A percentile compares a stretch with the other conserved stretches of the same genome.
These are phyloP conservation scores for Paraphaeosphaeria sporulosa DNA, from an alignment of 2,329 filamentous ascomycete species.

Conservation along the genomic window DNA sequence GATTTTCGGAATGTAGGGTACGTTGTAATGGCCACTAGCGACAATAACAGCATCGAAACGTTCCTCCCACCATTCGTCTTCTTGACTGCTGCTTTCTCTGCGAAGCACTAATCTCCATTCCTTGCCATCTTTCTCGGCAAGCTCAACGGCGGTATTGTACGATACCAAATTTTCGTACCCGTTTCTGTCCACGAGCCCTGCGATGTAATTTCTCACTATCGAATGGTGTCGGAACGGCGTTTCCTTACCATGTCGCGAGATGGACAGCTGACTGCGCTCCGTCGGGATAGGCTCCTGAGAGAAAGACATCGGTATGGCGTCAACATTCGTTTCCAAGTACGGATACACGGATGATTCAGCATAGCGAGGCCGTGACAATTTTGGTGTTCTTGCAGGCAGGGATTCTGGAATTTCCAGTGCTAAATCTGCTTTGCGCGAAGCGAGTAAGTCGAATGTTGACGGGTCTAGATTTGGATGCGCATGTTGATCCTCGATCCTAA, in stretches of 20 bases:
- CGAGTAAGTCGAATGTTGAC: conserved; percentile 26
- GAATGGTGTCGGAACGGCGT: conserved; percentile 70
- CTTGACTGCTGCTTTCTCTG: conserved; percentile 37
- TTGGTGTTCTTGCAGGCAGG: conserved; percentile 29
- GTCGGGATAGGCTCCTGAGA: conserved; percentile 63
- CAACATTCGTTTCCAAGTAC: conserved; percentile 71
- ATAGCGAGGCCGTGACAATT: conserved; percentile 26
- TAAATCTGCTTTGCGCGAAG: conserved; percentile 29
- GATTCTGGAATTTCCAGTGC: conserved; percentile 25
- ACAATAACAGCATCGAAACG: conserved; percentile 68
- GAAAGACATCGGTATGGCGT: conserved; percentile 66
- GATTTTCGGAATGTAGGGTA: conserved; percentile 64
- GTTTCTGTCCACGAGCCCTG: conserved; percentile 59
- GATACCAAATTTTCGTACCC: conserved; percentile 62
- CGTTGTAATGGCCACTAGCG: conserved; percentile 67
- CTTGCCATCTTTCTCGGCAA: conserved; percentile 61
- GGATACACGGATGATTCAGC: conserved; percentile 59
- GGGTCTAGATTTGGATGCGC: conserved; percentile 32
- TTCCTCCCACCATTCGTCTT: conserved; percentile 70
- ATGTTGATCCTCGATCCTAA: conserved; percentile 33
- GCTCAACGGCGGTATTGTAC: conserved; percentile 69
- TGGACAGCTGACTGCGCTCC: conserved; percentile 52
- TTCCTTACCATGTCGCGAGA: conserved; percentile 59
- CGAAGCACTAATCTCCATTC: conserved; percentile 59
- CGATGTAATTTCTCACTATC: conserved; percentile 64